Evolutionary conservation across 2,329 filamentous ascomycete genomes (phyloP), one percentile per base, ranked within the genome.

Genomic region (Scorias spongiosa): DNA sequence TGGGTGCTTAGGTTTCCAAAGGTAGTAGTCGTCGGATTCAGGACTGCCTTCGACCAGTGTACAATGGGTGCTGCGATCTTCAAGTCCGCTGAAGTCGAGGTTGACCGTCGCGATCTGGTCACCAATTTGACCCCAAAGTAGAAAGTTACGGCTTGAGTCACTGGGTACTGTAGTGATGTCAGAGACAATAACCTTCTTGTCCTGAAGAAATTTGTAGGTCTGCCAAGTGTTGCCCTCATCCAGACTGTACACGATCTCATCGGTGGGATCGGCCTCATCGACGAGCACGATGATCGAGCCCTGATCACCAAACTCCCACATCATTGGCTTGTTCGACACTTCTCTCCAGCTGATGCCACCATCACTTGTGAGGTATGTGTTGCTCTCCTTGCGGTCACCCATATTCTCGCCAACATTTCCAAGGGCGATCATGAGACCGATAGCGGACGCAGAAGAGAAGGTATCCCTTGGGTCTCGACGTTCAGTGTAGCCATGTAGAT

Each of bases 401-500:
- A 95, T 73, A 46, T 71, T 70, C 28, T 77, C 67, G 26, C 93
- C 93, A 9, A 98, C 87, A 55, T 96, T 98, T 51, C 91, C 91
- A 48, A 87, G 76, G 12, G 78, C 91, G 59, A 98, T 80, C 77
- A 96, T 85, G 43, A 98, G 64, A 10, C 91, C 93, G 32, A 95
- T 77, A 1, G 91, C 89, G 2, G 84, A 87, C 40, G 79, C 76
- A 2, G 88, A 94, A 8, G 86, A 91, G 63, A 84, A 96, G 0
- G 85, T 93, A 59, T 89, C 84, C 40, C 80, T 70, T 54, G 80
- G 81, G 59, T 96, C 85, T 29, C 67, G 67, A 49, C 91, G 79
- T 63, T 98, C 91, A 0, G 93, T 96, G 65, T 93, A 99, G 44
- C 89, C 85, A 60, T 98, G 93, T 32, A 99, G 72, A 62, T 99